These are phyloP conservation scores for Yamadazyma akitaensis DNA, from an alignment of 805 yeast species.

Conservation along the genomic window DNA sequence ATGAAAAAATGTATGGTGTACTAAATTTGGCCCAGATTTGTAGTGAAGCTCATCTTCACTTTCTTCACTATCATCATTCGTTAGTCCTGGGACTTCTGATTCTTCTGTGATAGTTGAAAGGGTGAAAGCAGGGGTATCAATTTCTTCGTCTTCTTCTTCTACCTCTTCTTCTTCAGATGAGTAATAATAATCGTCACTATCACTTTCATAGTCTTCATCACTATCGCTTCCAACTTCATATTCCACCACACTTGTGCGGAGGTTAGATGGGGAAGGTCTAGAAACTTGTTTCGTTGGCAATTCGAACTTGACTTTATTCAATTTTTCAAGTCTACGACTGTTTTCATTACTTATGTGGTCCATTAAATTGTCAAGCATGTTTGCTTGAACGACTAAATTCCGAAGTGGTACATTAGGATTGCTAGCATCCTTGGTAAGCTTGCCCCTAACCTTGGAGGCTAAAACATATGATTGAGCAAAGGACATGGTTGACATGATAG, in stretches of 20 bases:
- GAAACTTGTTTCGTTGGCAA: constrained; percentile 6
- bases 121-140: background rate
- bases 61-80: constrained; percentile 6
- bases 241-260: constrained; percentile 32
- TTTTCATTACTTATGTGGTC: constrained; percentile 41
- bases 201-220: constrained; percentile 18
- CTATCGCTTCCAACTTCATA: constrained; percentile 35
- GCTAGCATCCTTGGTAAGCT: constrained; percentile 60
- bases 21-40: constrained; percentile 5
- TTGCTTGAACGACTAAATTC: constrained; percentile 65
- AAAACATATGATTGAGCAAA: constrained; percentile 55
- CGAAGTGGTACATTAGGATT: constrained; percentile 56
- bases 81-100: constrained; percentile 14
- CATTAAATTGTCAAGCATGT: constrained; percentile 63
- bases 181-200: constrained; percentile 21
- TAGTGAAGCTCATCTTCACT: constrained; percentile 7
- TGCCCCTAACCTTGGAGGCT: constrained; percentile 62
- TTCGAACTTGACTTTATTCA: constrained; percentile 13
- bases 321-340: constrained; percentile 20
- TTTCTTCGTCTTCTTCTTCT: constrained; percentile 10
- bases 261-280: constrained; percentile 11
- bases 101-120: constrained; percentile 10
- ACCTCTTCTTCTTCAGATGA: constrained; percentile 19
- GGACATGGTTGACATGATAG: constrained; percentile 17
- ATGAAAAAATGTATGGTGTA: constrained; percentile 9